phyloP scores from a whole-genome alignment of 2,329 filamentous ascomycete genomes.

The Phialophora chinensis region DNA sequence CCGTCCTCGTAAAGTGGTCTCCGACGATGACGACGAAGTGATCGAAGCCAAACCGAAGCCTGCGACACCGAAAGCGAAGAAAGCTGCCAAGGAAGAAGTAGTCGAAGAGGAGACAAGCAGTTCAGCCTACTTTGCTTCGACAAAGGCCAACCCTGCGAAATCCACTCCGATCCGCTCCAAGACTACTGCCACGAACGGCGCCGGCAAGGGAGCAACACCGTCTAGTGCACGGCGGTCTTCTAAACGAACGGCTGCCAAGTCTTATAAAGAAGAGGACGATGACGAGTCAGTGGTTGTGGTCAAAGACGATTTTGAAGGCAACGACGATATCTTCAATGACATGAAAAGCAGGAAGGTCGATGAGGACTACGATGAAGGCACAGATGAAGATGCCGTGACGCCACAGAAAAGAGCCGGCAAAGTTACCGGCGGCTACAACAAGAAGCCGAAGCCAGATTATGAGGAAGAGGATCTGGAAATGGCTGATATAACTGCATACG shows the following conservation, averaged over 20 bases:
- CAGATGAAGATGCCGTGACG: constrained; percentile 58
- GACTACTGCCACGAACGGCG: constrained; percentile 34
- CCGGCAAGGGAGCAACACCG: constrained; percentile 45
- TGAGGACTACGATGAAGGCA: constrained; percentile 72
- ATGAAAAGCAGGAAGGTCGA: constrained; percentile 67
- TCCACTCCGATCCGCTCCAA: constrained; percentile 38
- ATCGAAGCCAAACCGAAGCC: constrained; percentile 40
- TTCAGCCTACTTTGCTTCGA: constrained; percentile 67
- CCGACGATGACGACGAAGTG: constrained; percentile 73
- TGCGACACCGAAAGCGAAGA: constrained; percentile 47
- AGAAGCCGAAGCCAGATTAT: constrained; percentile 41
- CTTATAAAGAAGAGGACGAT: constrained; percentile 50
- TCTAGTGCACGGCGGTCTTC: constrained; percentile 38
- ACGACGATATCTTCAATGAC: constrained; percentile 84
- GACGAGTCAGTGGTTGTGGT: constrained; percentile 65
- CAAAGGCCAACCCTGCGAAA: constrained; percentile 54
- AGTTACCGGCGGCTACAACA: constrained; percentile 21
- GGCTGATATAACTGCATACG: constrained; percentile 33
- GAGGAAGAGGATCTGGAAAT: constrained; percentile 41
- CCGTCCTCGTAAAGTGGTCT: constrained; percentile 68
- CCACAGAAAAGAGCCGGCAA: constrained; percentile 44
- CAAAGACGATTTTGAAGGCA: constrained; percentile 72
- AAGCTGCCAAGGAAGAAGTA: constrained; percentile 51
- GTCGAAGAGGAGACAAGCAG: constrained; percentile 65
- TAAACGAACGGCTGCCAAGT: constrained; percentile 44